Percentiles rank a stretch among this genome's conserved stretches.
Conservation (phyloP, 352 stramenopile genomes). For the Phytophthora pisi region DNA sequence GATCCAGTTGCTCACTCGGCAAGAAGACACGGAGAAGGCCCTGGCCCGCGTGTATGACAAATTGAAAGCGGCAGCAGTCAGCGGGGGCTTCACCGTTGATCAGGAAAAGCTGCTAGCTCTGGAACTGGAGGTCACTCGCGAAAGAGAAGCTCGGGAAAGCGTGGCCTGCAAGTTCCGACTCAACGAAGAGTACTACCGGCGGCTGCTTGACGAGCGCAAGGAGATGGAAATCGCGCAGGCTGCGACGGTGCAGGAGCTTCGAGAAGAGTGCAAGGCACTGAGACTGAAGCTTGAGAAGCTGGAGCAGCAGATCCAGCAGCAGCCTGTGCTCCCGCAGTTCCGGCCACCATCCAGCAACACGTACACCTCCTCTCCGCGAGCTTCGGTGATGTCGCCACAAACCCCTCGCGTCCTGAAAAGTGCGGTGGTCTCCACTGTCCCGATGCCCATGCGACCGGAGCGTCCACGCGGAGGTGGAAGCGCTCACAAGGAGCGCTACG, state of each 20-base stretch:
- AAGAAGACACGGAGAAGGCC: conserved; percentile 29
- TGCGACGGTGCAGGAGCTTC: conserved; percentile 39
- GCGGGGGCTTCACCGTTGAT: conserved; percentile 39
- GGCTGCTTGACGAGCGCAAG: conserved; percentile 60
- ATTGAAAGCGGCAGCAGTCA: conserved; percentile 31
- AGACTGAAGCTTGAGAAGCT: conserved; percentile 47
- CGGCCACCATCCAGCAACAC: conserved; percentile 13
- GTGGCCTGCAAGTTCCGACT: conserved; percentile 44
- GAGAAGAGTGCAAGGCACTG: conserved; percentile 44
- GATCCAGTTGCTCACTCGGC: conserved; percentile 39
- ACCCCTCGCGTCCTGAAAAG: conserved; percentile 30
- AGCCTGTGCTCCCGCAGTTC: conserved; percentile 17
- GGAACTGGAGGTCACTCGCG: conserved; percentile 45
- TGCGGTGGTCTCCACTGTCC: conserved; percentile 23
- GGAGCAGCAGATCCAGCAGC: conserved; percentile 36
- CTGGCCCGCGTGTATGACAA: conserved; percentile 36
- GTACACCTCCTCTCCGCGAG: conserved; percentile 16
- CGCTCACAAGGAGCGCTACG: conserved; percentile 73
- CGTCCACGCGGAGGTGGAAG: conserved; percentile 50
- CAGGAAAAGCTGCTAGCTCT: conserved; percentile 48
- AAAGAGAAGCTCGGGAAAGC: conserved; percentile 36
- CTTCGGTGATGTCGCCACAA: conserved; percentile 10
- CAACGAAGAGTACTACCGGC: conserved; percentile 52
- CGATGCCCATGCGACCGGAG: conserved; percentile 61
- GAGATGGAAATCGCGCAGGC: conserved; percentile 52